Evolutionary conservation across 1,284 basidiomycete species (phyloP).

Genomic region (Ceratorhiza oryzae-sativae): DNA sequence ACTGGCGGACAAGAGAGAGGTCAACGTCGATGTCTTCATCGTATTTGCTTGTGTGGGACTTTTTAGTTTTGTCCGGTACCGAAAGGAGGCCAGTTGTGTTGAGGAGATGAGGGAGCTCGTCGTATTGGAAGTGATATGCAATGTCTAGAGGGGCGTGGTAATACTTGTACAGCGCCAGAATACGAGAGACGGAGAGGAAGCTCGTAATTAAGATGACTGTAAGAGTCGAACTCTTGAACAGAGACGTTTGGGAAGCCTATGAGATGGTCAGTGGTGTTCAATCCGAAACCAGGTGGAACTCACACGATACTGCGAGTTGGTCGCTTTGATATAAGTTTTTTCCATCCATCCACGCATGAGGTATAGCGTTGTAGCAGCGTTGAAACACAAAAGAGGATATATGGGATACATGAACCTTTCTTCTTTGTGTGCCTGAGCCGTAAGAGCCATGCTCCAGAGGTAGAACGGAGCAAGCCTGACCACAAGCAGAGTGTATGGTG

Average conservation of each 20-base stretch:
- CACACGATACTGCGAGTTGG: slow-evolving; percentile 84
- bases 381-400: slow-evolving; percentile 92
- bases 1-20: slow-evolving; percentile 69
- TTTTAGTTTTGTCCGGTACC: slow-evolving; percentile 48
- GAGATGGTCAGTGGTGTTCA: slow-evolving; percentile 14
- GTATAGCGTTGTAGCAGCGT: slow-evolving; percentile 87
- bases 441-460: slow-evolving; percentile 84
- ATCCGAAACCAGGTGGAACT: slow-evolving; percentile 13
- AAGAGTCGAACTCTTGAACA: slow-evolving; percentile 82
- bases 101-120: slow-evolving; percentile 83
- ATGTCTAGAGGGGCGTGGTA: slow-evolving; percentile 90
- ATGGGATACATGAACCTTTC: slow-evolving; percentile 98
- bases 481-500: slow-evolving; percentile 77
- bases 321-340: slow-evolving; percentile 71
- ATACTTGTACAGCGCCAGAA: slow-evolving; percentile 82
- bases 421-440: slow-evolving; percentile 91
- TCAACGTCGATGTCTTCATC: slow-evolving; percentile 71
- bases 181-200: slow-evolving; percentile 78
- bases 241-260: slow-evolving; percentile 76
- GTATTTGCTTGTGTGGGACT: slow-evolving; percentile 49
- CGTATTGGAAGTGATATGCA: slow-evolving; percentile 73
- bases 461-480: slow-evolving; percentile 86
- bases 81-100: slow-evolving; percentile 69
- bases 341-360: slow-evolving; percentile 87
- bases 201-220: slow-evolving; percentile 69